A percentile compares a stretch with the other conserved stretches of the same genome.
phyloP scores from a whole-genome alignment of 495 filamentous ascomycete species.

The Monascus purpureus region DNA sequence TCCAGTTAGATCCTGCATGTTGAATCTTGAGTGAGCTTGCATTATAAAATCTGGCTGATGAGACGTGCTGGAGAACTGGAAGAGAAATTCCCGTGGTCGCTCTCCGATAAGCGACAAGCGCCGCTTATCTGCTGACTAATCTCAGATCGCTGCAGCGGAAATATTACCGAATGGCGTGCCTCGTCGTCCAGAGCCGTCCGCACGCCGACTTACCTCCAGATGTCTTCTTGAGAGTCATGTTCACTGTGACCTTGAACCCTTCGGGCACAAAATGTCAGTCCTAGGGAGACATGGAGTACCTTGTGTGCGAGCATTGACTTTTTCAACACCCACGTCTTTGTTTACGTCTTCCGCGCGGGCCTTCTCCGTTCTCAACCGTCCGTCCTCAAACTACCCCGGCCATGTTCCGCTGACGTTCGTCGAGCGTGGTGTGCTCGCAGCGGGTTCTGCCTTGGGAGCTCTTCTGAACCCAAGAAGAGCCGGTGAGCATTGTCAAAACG shows the following conservation, averaged over 20 bases:
- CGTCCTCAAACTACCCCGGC: conserved; percentile 60
- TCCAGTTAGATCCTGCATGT: too few species aligned
- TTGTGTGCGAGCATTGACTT: conserved; percentile 9
- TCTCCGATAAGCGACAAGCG: too few species aligned
- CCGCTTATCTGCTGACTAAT: too few species aligned
- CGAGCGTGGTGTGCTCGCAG: conserved; percentile 62
- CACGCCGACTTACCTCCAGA: neutral
- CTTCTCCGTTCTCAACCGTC: conserved; percentile 72
- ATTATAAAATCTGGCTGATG: too few species aligned
- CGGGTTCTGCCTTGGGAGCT: conserved; percentile 71
- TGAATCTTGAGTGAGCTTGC: too few species aligned
- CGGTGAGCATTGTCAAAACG: too few species aligned
- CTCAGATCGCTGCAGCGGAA: too few species aligned
- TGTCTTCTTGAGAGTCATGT: too few species aligned
- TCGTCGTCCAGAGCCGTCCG: too few species aligned
- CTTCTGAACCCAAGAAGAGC: conserved; percentile 67
- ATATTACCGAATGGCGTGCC: too few species aligned
- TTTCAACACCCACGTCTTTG: conserved; percentile 1
- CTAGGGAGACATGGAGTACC: conserved; percentile 13
- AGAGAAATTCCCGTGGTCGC: too few species aligned
- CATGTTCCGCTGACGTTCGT: conserved; percentile 76
- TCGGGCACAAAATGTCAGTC: conserved; percentile 14
- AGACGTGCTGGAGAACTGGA: too few species aligned
- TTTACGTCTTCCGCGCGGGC: conserved; percentile 11
- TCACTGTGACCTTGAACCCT: neutral